phyloP scores from a whole-genome alignment of 2,329 filamentous ascomycete genomes.

The Fusarium pilosicola region DNA sequence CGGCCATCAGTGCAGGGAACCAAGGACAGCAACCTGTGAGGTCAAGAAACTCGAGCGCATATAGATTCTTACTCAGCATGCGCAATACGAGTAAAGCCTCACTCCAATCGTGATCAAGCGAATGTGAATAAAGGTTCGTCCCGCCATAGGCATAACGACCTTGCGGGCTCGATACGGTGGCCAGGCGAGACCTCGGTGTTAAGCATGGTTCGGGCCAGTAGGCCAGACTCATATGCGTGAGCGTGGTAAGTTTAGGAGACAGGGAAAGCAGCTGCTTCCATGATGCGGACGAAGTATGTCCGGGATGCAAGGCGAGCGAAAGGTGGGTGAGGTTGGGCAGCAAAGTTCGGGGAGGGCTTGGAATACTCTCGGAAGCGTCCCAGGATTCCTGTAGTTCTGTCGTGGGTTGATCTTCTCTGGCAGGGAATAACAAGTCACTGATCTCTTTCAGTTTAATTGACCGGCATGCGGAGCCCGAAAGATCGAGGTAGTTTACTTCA shows the following conservation, averaged over 20 bases:
- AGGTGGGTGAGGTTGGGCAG: slow-evolving; percentile 69
- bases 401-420: slow-evolving; percentile 26
- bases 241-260: slow-evolving; percentile 60
- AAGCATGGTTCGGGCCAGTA: slow-evolving; percentile 70
- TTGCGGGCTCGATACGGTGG: slow-evolving; percentile 57
- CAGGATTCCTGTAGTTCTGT: slow-evolving; percentile 61
- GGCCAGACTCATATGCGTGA: slow-evolving; percentile 70
- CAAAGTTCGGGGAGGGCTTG: slow-evolving; percentile 51
- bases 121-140: slow-evolving; percentile 67
- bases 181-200: slow-evolving; percentile 63
- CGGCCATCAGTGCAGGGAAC: slow-evolving; percentile 59
- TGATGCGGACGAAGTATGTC: slow-evolving; percentile 52
- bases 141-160: slow-evolving; percentile 63
- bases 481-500: slow-evolving; percentile 63
- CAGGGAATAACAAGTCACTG: slow-evolving; percentile 60
- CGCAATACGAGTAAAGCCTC: slow-evolving; percentile 67
- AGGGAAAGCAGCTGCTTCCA: slow-evolving; percentile 69
- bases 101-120: slow-evolving; percentile 67
- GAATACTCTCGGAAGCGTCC: slow-evolving; percentile 55
- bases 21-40: slow-evolving; percentile 68
- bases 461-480: slow-evolving; percentile 62
- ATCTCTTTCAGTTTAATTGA: slow-evolving; percentile 64
- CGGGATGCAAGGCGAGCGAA: slow-evolving; percentile 63
- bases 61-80: slow-evolving; percentile 63
- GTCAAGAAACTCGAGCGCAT: slow-evolving; percentile 69